A percentile compares a stretch with the other conserved stretches of the same genome.
Evolutionary conservation across 495 filamentous ascomycete species (phyloP).

Genomic region (Aspergillus baeticus): DNA sequence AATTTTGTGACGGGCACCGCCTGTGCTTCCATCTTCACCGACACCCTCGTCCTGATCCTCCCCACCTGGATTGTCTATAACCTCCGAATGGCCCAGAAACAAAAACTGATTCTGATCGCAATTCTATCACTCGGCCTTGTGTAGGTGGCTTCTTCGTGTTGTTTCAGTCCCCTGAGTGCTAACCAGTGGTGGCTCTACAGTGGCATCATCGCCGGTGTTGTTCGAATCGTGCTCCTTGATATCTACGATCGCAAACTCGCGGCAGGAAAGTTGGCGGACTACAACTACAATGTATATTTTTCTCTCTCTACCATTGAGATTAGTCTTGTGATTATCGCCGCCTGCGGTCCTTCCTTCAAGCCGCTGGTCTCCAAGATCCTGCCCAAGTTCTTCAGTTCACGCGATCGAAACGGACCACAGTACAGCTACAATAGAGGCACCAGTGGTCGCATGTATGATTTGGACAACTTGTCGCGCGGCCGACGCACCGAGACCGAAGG

Average conservation of each 20-base stretch:
- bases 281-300: slow-evolving; percentile 40
- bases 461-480: not conserved
- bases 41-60: slow-evolving; percentile 40
- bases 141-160: slow-evolving; percentile 17
- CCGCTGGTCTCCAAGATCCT: slow-evolving; percentile 14
- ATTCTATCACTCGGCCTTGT: slow-evolving; percentile 35
- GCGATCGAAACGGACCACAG: slow-evolving; percentile 9
- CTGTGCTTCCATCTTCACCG: slow-evolving; percentile 36
- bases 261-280: slow-evolving; percentile 1
- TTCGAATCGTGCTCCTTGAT: slow-evolving; percentile 18
- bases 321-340: slow-evolving; percentile 48
- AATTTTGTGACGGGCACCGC: slow-evolving; percentile 32
- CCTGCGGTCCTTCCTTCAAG: slow-evolving; percentile 29
- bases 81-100: slow-evolving; percentile 36
- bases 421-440: slow-evolving; percentile 11
- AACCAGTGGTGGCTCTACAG: slow-evolving; percentile 25
- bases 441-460: slow-evolving; percentile 8
- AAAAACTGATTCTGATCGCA: slow-evolving; percentile 38
- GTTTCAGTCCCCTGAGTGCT: not conserved
- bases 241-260: slow-evolving; percentile 15
- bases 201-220: slow-evolving; percentile 43
- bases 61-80: slow-evolving; percentile 44
- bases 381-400: slow-evolving; percentile 14
- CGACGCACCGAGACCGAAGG: not conserved
- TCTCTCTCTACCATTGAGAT: slow-evolving; percentile 49